phyloP scores from a whole-genome alignment of 2,329 filamentous ascomycete species.

The Ceratocystis destructans region DNA sequence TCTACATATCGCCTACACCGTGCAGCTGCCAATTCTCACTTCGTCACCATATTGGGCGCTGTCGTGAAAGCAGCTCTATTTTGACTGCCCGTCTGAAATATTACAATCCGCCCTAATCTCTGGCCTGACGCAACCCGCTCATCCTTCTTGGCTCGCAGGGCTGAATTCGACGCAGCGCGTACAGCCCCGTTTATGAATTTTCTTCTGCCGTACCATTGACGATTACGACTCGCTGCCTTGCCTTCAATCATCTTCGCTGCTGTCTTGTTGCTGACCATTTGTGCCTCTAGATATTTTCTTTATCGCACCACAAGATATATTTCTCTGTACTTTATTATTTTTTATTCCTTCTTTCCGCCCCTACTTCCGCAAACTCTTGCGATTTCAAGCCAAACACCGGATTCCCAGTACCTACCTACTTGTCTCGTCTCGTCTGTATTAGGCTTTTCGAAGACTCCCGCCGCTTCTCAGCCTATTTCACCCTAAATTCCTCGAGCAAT shows the following conservation, averaged over 20 bases:
- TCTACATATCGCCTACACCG: neutral
- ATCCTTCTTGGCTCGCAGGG: neutral
- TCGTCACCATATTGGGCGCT: neutral
- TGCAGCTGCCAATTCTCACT: neutral
- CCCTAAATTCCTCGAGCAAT: neutral
- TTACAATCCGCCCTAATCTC: neutral
- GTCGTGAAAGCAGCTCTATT: neutral
- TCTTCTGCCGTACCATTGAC: neutral
- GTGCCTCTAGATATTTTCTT: neutral
- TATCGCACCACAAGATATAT: neutral
- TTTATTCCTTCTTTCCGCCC: neutral
- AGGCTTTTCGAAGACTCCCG: conserved; percentile 1
- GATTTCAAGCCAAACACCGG: neutral
- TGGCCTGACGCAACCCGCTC: neutral
- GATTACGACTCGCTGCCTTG: no score
- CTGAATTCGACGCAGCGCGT: neutral
- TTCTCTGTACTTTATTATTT: neutral
- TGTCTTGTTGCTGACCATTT: neutral
- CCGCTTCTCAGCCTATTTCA: neutral
- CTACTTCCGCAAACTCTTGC: neutral
- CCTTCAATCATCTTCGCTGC: neutral
- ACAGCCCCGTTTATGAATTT: neutral
- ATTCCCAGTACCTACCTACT: neutral
- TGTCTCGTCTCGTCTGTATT: neutral
- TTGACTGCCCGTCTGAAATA: neutral